Percentiles rank a stretch among this genome's conserved stretches.
Evolutionary conservation across 495 filamentous ascomycete genomes (phyloP).

Genomic region (Daldinia vernicosa): DNA sequence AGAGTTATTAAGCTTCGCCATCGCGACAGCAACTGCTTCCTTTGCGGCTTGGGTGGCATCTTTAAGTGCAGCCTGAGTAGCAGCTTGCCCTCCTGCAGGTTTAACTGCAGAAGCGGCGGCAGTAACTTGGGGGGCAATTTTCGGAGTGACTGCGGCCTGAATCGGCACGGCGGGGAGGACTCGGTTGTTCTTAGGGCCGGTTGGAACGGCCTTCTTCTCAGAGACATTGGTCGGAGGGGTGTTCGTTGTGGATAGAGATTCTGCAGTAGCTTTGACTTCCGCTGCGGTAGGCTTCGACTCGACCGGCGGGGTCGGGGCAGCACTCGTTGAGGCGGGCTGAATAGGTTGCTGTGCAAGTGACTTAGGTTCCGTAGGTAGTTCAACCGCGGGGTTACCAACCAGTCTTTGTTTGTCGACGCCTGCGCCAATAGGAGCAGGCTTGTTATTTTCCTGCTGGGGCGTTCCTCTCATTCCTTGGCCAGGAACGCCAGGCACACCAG

Average conservation of each 20-base stretch:
- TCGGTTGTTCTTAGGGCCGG: slow-evolving; percentile 68
- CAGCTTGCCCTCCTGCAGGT: slow-evolving; percentile 48
- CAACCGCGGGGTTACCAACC: slow-evolving; percentile 48
- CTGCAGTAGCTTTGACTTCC: slow-evolving; percentile 62
- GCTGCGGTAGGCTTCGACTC: slow-evolving; percentile 72
- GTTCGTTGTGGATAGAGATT: slow-evolving; percentile 47
- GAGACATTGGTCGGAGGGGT: slow-evolving; percentile 47
- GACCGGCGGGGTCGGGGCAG: slow-evolving; percentile 61
- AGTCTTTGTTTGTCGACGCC: slow-evolving; percentile 57
- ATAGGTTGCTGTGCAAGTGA: slow-evolving; percentile 49
- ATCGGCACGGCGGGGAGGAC: slow-evolving; percentile 67
- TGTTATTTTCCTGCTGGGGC: slow-evolving; percentile 52
- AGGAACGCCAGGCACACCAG: slow-evolving; percentile 48
- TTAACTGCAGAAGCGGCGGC: slow-evolving; percentile 48
- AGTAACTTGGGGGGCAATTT: slow-evolving; percentile 44
- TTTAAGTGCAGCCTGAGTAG: slow-evolving; percentile 53
- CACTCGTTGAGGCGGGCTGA: slow-evolving; percentile 39
- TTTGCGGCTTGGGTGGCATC: slow-evolving; percentile 85
- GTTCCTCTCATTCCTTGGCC: slow-evolving; percentile 50
- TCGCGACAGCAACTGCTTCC: slow-evolving; percentile 86
- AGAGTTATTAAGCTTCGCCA: slow-evolving; percentile 74
- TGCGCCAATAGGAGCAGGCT: slow-evolving; percentile 65
- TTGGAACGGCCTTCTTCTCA: slow-evolving; percentile 60
- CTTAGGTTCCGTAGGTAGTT: slow-evolving; percentile 53
- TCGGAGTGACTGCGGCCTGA: slow-evolving; percentile 71